phyloP scores from a whole-genome alignment of 495 filamentous ascomycete species.

The Penicillium ucsense region DNA sequence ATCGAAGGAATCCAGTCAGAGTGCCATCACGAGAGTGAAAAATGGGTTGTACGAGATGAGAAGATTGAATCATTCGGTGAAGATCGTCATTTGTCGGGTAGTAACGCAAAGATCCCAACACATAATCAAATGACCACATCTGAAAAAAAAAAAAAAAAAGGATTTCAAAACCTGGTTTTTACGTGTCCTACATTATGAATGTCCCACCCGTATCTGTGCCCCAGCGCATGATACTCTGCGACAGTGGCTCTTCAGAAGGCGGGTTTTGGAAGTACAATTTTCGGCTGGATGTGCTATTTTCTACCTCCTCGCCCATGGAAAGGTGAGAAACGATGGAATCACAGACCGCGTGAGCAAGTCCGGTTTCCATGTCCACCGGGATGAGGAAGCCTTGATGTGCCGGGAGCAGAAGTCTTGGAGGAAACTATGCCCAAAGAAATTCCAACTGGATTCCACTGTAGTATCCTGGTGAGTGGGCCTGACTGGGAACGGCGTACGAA shows the following conservation, averaged over 20 bases:
- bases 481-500: too few species aligned
- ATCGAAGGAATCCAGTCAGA: too few species aligned
- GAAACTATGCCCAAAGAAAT: too few species aligned
- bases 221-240: conserved; percentile 57
- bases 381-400: conserved; percentile 37
- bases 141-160: background rate
- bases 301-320: conserved; percentile 38
- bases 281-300: conserved; percentile 23
- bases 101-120: too few species aligned
- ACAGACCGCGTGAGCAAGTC: conserved; percentile 11
- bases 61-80: too few species aligned
- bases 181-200: conserved; percentile 25
- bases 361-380: conserved; percentile 17
- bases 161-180: background rate
- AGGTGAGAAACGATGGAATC: conserved; percentile 11
- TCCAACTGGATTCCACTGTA: too few species aligned
- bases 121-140: too few species aligned
- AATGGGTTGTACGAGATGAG: too few species aligned
- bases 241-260: conserved; percentile 85
- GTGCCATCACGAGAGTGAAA: too few species aligned
- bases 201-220: conserved; percentile 97
- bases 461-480: too few species aligned
- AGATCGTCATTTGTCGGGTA: too few species aligned
- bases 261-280: conserved; percentile 29
- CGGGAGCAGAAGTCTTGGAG: conserved; percentile 8